These are phyloP conservation scores for Hyphopichia khmerensis DNA, from an alignment of 1,139 yeast species.

Conservation along the genomic window DNA sequence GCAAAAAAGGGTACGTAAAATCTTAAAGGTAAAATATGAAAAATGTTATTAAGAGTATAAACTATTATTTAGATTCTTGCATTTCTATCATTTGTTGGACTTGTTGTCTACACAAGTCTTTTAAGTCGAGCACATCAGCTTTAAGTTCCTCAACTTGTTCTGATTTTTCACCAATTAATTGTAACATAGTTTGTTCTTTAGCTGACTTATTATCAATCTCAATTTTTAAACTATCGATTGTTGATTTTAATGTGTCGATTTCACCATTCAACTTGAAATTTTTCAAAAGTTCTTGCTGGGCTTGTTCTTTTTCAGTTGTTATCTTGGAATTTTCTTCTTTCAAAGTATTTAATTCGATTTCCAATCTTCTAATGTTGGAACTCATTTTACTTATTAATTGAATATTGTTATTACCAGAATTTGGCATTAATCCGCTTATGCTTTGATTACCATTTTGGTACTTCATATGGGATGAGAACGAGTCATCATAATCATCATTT, in stretches of 20 bases:
- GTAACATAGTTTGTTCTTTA: conserved; percentile 62
- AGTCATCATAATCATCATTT: conserved; percentile 14
- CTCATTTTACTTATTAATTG: conserved; percentile 74
- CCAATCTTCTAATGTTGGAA: conserved; percentile 72
- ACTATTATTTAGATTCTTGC: conserved; percentile 32
- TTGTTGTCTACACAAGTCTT: conserved; percentile 76
- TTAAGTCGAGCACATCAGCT: conserved; percentile 87
- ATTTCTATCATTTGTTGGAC: conserved; percentile 81
- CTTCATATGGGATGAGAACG: conserved; percentile 11
- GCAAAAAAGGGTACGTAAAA: too few species aligned
- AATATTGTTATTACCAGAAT: conserved; percentile 27
- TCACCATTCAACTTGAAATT: conserved; percentile 49
- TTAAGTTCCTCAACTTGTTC: conserved; percentile 81
- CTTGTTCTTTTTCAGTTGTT: conserved; percentile 57
- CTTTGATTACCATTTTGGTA: conserved; percentile 8
- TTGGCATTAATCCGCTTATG: conserved; percentile 14
- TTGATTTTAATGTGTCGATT: conserved; percentile 32
- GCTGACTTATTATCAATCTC: conserved; percentile 38
- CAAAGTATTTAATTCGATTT: conserved; percentile 68
- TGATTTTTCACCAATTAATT: conserved; percentile 82
- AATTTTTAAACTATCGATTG: conserved; percentile 32
- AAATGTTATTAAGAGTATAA: background rate
- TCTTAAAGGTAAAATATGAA: too few species aligned
- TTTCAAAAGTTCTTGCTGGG: conserved; percentile 62
- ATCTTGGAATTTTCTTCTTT: conserved; percentile 62